phyloP scores from a whole-genome alignment of 2,329 filamentous ascomycete species.

The Parastagonospora nodorum region DNA sequence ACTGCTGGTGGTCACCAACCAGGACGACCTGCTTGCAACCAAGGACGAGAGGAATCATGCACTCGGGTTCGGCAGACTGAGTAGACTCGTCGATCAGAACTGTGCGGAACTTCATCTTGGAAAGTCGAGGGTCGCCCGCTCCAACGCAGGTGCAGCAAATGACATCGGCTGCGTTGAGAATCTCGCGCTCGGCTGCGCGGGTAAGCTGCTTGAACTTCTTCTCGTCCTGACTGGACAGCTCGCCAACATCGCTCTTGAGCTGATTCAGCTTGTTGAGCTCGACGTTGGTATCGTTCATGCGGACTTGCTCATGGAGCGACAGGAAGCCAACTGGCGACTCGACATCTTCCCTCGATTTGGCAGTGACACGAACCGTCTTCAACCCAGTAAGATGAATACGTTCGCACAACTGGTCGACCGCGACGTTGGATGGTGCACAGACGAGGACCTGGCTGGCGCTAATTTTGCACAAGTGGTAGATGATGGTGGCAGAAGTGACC shows the following conservation, averaged over 20 bases:
- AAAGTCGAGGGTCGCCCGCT: slow-evolving; percentile 90
- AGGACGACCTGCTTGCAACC: slow-evolving; percentile 99
- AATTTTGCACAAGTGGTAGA: slow-evolving; percentile 95
- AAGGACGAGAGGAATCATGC: slow-evolving; percentile 96
- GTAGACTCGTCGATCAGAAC: slow-evolving; percentile 98
- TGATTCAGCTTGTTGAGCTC: slow-evolving; percentile 91
- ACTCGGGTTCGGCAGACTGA: slow-evolving; percentile 96
- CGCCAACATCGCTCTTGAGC: slow-evolving; percentile 88
- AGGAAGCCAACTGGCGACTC: slow-evolving; percentile 98
- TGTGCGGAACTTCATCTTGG: slow-evolving; percentile 98
- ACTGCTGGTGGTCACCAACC: slow-evolving; percentile 96
- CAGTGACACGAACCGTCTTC: slow-evolving; percentile 97
- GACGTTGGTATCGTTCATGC: slow-evolving; percentile 94
- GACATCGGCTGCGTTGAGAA: slow-evolving; percentile 92
- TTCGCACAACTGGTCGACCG: slow-evolving; percentile 96
- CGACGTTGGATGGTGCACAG: slow-evolving; percentile 96
- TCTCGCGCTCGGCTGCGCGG: slow-evolving; percentile 90
- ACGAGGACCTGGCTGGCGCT: slow-evolving; percentile 94
- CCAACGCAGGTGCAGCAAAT: slow-evolving; percentile 99
- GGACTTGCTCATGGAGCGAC: slow-evolving; percentile 94
- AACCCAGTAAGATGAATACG: slow-evolving; percentile 92
- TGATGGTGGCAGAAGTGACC: slow-evolving; percentile 97
- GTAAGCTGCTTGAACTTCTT: slow-evolving; percentile 98
- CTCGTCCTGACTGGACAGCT: slow-evolving; percentile 92
- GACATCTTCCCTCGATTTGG: slow-evolving; percentile 97